Base-by-base conservation (phyloP, 2,329 filamentous ascomycete genomes). In the Ophiostoma quercus region DNA sequence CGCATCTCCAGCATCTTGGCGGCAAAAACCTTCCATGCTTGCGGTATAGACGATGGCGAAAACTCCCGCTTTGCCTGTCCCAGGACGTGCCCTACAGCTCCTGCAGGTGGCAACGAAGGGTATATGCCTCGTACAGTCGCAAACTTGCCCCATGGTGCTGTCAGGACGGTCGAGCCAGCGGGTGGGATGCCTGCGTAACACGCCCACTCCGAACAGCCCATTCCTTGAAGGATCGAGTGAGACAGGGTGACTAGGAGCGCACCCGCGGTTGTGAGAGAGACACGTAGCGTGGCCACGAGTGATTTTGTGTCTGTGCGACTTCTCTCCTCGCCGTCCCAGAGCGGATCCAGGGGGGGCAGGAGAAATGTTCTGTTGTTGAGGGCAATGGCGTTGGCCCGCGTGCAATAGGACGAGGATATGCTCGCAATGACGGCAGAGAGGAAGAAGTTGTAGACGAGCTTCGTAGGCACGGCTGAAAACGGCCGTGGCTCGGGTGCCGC, bases 221-320 rank as follows among this genome's bases (percentile, higher is more conserved):
- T 76, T 7, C 83, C 84, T 51, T 81, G 78, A 60, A 84, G 82
- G 54, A 80, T 75, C 3, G 83, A 80, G 67, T 86, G 79, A 54
- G 79, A 80, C 34, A 88, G 74, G 60, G 80, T 82, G 34, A 87
- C 78, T 16, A 87, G 77, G 8, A 88, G 78, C 12, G 81, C 81
- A 2, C 86, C 86, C 0, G 83, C 84, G 1, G 84, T 87, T 6
- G 85, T 87, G 67, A 88, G 75, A 72, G 85, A 85, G 9, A 83
- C 80, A 66, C 82, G 82, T 19, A 88, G 80, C 7, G 83, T 85
- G 2, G 83, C 85, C 2, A 80, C 71, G 29, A 85, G 76, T 2
- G 84, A 71, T 32, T 75, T 73, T 41, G 69, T 66, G 19, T 73
- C 70, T 7, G 65, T 63, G 8, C 71, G 37, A 70, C 72, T 71